Conservation (phyloP, 164 flowering plant genomes). For the Taxillus chinensis region DNA sequence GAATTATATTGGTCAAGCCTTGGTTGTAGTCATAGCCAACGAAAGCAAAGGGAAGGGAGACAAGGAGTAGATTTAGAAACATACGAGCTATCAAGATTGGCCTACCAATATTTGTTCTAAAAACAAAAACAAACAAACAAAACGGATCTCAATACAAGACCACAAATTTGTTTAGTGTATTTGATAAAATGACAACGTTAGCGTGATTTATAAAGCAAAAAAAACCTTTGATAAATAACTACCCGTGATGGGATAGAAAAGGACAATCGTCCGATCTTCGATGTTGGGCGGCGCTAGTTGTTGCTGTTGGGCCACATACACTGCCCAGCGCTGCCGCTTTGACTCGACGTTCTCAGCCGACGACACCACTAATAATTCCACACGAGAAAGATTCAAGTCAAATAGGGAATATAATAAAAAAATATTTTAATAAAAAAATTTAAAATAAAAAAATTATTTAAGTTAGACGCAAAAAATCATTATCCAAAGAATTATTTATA, state of each 20-base stretch:
- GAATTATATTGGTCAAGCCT: conserved; percentile 75
- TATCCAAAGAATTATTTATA: too few relatives aligned
- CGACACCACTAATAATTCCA: too few relatives aligned
- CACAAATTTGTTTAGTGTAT: neutral
- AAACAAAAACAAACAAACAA: neutral
- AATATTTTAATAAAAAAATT: too few relatives aligned
- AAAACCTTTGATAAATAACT: conserved; percentile 35
- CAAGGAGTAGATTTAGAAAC: conserved; percentile 24
- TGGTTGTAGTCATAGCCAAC: conserved; percentile 74
- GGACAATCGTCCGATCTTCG: too few relatives aligned
- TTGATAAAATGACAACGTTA: conserved; percentile 25
- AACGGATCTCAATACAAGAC: neutral
- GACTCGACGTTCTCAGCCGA: too few relatives aligned
- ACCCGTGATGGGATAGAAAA: neutral
- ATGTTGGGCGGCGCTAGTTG: too few relatives aligned
- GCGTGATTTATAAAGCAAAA: conserved; percentile 46
- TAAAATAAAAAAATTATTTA: too few relatives aligned
- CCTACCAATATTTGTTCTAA: conserved; percentile 24
- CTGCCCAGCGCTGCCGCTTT: too few relatives aligned
- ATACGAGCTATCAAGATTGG: conserved; percentile 28
- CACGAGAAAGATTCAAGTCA: too few relatives aligned
- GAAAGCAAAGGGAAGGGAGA: conserved; percentile 34
- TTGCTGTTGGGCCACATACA: too few relatives aligned
- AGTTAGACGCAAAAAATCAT: too few relatives aligned
- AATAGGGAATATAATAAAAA: too few relatives aligned